Evolutionary conservation across 2,329 filamentous ascomycete species (phyloP).

Genomic region (Penicillium sp.): DNA sequence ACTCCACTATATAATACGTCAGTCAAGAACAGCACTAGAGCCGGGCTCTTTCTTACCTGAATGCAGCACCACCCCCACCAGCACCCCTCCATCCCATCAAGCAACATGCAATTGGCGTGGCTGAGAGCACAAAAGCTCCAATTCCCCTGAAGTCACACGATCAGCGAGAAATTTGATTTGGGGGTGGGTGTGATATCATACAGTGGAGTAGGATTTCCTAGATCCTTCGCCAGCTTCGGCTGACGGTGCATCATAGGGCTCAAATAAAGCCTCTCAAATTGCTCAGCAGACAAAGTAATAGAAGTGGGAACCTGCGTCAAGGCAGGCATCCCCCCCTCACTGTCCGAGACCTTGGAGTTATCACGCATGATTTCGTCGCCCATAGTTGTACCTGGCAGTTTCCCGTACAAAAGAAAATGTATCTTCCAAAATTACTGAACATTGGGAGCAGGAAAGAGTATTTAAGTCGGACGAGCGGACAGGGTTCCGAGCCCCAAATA

Average conservation of each 20-base stretch:
- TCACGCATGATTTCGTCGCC: not conserved
- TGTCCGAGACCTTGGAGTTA: not conserved
- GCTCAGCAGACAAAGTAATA: slow-evolving; percentile 33
- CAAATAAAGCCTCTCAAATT: slow-evolving; percentile 37
- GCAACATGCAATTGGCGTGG: slow-evolving; percentile 26
- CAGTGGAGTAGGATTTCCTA: slow-evolving; percentile 38
- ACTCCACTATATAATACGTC: slow-evolving; percentile 30
- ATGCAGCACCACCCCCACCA: slow-evolving; percentile 25
- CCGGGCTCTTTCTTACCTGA: slow-evolving; percentile 17
- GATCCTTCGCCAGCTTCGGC: slow-evolving; percentile 27
- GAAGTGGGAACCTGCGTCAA: slow-evolving; percentile 15
- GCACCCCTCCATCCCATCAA: slow-evolving; percentile 31
- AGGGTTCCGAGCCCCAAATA: not conserved
- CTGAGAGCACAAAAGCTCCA: slow-evolving; percentile 28
- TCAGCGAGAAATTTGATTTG: not conserved
- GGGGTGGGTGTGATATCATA: slow-evolving; percentile 8
- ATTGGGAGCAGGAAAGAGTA: not conserved
- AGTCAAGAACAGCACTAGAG: not conserved
- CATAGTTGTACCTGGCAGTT: not conserved
- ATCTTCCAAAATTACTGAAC: not conserved
- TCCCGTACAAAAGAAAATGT: not conserved
- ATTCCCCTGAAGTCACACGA: slow-evolving; percentile 16
- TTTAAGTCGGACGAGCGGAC: not conserved
- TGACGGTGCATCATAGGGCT: slow-evolving; percentile 35
- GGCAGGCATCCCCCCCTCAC: not conserved